Evolutionary conservation across 2,329 filamentous ascomycete species (phyloP), one percentile per base, ranked within the genome.

Genomic region (Phialophora expanda): DNA sequence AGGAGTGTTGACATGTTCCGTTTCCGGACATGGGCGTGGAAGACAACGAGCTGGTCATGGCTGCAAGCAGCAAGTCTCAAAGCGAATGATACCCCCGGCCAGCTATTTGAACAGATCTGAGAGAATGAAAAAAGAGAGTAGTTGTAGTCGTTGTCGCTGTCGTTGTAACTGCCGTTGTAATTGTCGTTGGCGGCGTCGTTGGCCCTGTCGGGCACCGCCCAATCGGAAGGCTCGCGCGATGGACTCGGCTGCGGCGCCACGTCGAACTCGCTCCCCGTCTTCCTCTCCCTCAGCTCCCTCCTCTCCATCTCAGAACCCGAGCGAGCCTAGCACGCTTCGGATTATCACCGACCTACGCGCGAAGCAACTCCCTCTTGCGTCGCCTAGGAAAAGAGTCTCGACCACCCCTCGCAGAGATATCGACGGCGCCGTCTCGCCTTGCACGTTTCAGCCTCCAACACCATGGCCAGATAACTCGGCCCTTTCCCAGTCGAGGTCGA

Each of bases 341-440:
- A 58, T 68, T 20, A 65, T 68, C 66, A 66, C 66, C 14, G 63
- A 59, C 44, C 46, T 68, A n/a, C 55, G 51, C 28, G 51, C 62
- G n/a, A 64, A 61, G 62, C 62, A 65, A 32, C 44, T 32, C 14
- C 66, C 66, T 24, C 56, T 55, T 8, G 9, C 54, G 5, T 68
- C 66, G 14, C 66, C 66, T 3, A 59, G 66, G 3, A 68, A 62
- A 20, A 62, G 66, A 57, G 51, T 68, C 55, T 51, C 66, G 5
- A 61, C 56, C 28, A 11, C 44, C 7, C 20, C 46, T 22, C 66
- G 62, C 41, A 53, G 20, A 53, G 63, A 66, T 38, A 17, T 54
- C 50, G 61, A 58, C 51, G 54, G 46, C 48, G 63, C 60, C 46
- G 55, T 65, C 22, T 65, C 56, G 14, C 62, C 62, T 5, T 58